phyloP scores from a whole-genome alignment of 305 asterid species.

The Fraxinus sp. region DNA sequence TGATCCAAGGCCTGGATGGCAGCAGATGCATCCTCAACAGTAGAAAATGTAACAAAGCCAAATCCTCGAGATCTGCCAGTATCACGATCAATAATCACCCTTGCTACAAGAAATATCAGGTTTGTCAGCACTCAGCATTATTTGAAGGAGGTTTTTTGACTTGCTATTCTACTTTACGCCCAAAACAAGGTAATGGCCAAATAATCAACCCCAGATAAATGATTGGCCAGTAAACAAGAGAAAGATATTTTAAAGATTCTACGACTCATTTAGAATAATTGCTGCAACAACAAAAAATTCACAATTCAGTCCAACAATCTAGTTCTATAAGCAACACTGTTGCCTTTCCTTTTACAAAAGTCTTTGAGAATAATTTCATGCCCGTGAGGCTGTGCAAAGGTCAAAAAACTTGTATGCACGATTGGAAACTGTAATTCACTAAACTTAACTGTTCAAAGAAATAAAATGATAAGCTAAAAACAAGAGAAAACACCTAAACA shows the following conservation, averaged over 20 bases:
- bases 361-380: not conserved
- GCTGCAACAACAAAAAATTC: not conserved
- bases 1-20: conserved; percentile 87
- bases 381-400: not conserved
- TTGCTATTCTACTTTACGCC: not conserved
- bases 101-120: conserved; percentile 46
- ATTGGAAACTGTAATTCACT: not conserved
- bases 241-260: not conserved
- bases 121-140: not conserved
- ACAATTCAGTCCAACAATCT: not conserved
- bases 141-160: not conserved
- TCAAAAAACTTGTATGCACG: not conserved
- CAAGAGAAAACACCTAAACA: not conserved
- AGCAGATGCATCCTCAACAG: conserved; percentile 69
- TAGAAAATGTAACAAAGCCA: conserved; percentile 68
- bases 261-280: not conserved
- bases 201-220: not conserved
- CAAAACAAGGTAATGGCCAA: not conserved
- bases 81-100: conserved; percentile 69
- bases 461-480: not conserved
- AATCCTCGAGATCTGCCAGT: conserved; percentile 86
- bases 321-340: not conserved
- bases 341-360: not conserved
- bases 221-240: not conserved
- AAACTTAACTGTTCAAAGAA: not conserved